phyloP scores from a whole-genome alignment of 148 eudicot species.

The Diospyros lotus region DNA sequence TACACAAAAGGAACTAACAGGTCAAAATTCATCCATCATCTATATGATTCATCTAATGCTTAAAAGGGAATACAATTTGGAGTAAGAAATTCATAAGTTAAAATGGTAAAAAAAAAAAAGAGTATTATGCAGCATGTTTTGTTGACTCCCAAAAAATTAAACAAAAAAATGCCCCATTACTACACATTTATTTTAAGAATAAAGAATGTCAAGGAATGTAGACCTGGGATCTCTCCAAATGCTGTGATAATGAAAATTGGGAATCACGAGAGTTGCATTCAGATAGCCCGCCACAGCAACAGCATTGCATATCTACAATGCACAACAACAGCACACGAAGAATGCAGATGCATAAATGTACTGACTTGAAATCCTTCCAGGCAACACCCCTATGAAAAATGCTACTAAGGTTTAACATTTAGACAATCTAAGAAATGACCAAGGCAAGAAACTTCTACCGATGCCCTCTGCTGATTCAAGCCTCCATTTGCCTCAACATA shows the following conservation, averaged over 20 bases:
- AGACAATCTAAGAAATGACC: not conserved
- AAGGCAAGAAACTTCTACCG: slow-evolving; percentile 39
- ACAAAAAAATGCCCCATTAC: not conserved
- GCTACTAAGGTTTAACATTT: not conserved
- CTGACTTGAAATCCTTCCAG: slow-evolving; percentile 3
- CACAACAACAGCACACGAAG: slow-evolving; percentile 9
- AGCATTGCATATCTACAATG: slow-evolving; percentile 87
- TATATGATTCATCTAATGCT: not conserved
- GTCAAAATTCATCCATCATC: not conserved
- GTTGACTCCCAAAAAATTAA: not conserved
- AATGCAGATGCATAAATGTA: slow-evolving; percentile 9
- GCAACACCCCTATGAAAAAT: not conserved
- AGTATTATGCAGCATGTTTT: not conserved
- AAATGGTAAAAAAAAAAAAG: not conserved
- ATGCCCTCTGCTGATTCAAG: slow-evolving; percentile 93
- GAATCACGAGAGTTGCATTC: slow-evolving; percentile 94
- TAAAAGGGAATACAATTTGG: not conserved
- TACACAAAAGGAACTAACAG: not conserved
- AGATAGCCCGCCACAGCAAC: slow-evolving; percentile 99
- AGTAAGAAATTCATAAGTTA: not conserved
- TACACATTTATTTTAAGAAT: not conserved
- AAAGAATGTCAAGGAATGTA: slow-evolving; percentile 9
- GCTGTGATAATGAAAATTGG: slow-evolving; percentile 96
- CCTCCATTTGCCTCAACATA: slow-evolving; percentile 99
- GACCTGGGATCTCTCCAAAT: slow-evolving; percentile 99